phyloP scores from a whole-genome alignment of 768 basidiomycete genomes.

The Trametes elegans region DNA sequence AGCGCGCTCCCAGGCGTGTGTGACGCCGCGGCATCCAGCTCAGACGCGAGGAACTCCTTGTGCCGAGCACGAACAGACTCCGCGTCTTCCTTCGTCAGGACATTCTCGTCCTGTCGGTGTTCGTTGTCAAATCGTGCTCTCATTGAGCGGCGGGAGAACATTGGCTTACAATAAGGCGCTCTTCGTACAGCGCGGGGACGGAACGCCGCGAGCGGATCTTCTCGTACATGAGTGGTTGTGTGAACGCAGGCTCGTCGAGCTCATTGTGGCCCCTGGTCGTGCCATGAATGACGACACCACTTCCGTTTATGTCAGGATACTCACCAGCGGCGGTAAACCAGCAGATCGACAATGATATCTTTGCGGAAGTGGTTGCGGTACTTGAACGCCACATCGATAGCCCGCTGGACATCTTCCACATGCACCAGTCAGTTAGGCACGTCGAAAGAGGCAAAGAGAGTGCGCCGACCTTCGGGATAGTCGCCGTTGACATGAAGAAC shows the following conservation, averaged over 20 bases:
- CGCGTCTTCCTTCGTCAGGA: constrained; percentile 52
- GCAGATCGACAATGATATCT: constrained; percentile 86
- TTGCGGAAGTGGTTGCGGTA: constrained; percentile 87
- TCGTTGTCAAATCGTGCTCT: no score
- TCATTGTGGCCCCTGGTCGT: constrained; percentile 80
- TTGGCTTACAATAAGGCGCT: constrained; percentile 71
- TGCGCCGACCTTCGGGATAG: constrained; percentile 68
- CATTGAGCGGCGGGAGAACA: constrained; percentile 14
- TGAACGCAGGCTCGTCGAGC: constrained; percentile 82
- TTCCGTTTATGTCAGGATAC: constrained; percentile 23
- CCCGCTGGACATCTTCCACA: constrained; percentile 72
- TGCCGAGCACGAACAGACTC: constrained; percentile 51
- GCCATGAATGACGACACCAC: neutral
- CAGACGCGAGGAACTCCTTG: constrained; percentile 60
- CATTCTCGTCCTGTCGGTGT: constrained; percentile 41
- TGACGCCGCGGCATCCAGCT: constrained; percentile 52
- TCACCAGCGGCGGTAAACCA: constrained; percentile 84
- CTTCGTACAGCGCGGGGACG: constrained; percentile 81
- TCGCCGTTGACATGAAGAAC: constrained; percentile 92
- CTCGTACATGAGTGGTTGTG: constrained; percentile 89
- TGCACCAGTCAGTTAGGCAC: neutral
- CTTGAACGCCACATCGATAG: constrained; percentile 84
- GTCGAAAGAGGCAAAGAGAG: neutral
- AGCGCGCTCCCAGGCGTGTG: constrained; percentile 46
- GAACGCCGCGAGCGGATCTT: constrained; percentile 75